phyloP scores from a whole-genome alignment of 23 red algal genomes.

The Gracilaria gracilis region DNA sequence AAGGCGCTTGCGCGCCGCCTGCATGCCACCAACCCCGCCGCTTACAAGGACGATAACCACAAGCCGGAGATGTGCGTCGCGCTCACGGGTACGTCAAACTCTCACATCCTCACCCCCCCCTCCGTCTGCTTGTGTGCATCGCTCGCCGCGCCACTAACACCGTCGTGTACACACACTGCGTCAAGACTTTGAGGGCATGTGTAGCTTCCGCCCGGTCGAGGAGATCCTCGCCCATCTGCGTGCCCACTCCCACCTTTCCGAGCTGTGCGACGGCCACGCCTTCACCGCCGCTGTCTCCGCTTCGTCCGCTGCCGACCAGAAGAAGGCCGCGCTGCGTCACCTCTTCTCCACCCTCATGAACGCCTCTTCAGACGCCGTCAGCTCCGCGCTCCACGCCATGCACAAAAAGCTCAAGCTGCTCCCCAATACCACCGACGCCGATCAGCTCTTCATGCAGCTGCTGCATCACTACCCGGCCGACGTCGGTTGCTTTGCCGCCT shows the following conservation, averaged over 20 bases:
- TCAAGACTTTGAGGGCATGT: slow-evolving; percentile 78
- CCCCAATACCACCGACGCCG: slow-evolving; percentile 30
- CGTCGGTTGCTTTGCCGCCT: slow-evolving; percentile 91
- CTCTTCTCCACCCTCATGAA: slow-evolving; percentile 79
- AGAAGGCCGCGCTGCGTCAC: slow-evolving; percentile 32
- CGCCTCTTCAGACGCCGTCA: slow-evolving; percentile 13
- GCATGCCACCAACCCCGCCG: slow-evolving; percentile 64
- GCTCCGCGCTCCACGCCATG: slow-evolving; percentile 10
- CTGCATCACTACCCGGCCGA: slow-evolving; percentile 80
- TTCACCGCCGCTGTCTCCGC: slow-evolving; percentile 2
- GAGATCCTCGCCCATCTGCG: slow-evolving; percentile 72
- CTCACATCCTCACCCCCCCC: not conserved
- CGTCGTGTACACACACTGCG: too few species aligned
- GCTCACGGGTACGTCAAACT: slow-evolving; percentile 56
- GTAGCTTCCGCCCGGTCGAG: slow-evolving; percentile 81
- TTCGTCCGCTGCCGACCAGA: not conserved
- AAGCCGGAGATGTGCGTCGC: slow-evolving; percentile 98
- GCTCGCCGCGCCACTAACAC: too few species aligned
- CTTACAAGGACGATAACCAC: slow-evolving; percentile 97
- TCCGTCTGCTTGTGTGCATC: too few species aligned
- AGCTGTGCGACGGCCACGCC: slow-evolving; percentile 18
- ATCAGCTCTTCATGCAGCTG: slow-evolving; percentile 75
- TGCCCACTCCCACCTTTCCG: slow-evolving; percentile 45
- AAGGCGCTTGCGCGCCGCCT: slow-evolving; percentile 68
- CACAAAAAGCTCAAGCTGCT: slow-evolving; percentile 3